A percentile compares a stretch with the other conserved stretches of the same genome.
Conservation (phyloP, 2,329 filamentous ascomycete genomes). For the Talaromyces sp. region DNA sequence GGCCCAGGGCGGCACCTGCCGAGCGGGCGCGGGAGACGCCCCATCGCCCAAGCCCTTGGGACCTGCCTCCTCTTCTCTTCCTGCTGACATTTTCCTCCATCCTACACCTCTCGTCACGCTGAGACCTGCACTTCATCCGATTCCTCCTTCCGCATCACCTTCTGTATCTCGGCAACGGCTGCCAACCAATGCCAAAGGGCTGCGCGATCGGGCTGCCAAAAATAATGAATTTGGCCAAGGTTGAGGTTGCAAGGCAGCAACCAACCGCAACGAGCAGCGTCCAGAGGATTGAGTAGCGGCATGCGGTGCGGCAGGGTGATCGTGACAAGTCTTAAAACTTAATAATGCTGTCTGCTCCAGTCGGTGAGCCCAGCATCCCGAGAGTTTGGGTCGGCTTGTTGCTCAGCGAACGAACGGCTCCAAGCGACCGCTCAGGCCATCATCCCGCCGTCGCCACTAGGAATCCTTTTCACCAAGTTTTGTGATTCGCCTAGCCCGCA, state of each 20-base stretch:
- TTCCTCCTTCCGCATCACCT: not conserved
- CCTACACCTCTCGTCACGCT: not conserved
- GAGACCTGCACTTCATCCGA: not conserved
- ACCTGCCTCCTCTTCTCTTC: not conserved
- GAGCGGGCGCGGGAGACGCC: not conserved
- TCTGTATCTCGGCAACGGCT: not conserved
- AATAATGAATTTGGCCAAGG: not conserved
- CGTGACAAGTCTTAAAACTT: not conserved
- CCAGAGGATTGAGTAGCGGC: not conserved
- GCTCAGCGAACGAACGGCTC: conserved; percentile 2
- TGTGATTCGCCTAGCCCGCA: not conserved
- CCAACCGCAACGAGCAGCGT: not conserved
- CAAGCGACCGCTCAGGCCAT: not conserved
- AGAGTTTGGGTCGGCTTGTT: conserved; percentile 9
- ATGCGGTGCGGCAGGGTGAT: not conserved
- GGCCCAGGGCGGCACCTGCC: conserved; percentile 3
- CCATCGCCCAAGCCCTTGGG: conserved; percentile 12
- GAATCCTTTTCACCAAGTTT: not conserved
- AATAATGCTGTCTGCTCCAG: not conserved
- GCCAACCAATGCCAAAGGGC: not conserved
- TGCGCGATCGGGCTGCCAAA: not conserved
- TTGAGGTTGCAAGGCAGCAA: not conserved
- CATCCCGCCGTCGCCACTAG: not conserved
- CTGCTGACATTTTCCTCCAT: no score
- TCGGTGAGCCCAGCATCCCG: conserved; percentile 4